Base-by-base conservation (phyloP, 2,329 filamentous ascomycete genomes). In the Trichoderma hamatum region DNA sequence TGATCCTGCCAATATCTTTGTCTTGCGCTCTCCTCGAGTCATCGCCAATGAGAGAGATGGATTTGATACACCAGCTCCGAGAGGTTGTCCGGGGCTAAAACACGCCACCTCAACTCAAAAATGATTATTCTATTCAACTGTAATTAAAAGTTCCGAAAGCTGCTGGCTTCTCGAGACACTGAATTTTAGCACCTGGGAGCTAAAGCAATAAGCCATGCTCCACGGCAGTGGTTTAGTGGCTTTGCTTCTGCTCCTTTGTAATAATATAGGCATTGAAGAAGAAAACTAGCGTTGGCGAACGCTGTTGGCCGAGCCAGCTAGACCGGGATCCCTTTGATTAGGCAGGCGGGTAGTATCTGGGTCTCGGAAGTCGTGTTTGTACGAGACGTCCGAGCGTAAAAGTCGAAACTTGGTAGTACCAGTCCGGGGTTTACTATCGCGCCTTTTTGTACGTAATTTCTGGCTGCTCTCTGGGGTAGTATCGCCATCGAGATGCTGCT, bases 201-300 rank as follows among this genome's bases (percentile, higher is more conserved):
- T 52, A 63, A 63, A 63, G 60, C 30, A 16, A 43, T 43, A 63
- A 52, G 60, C 46, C 60, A 63, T 63, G 60, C 39, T 49, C 46
- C 30, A 52, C 60, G 26, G 52, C 19, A 49, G 52, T 49, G 24
- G 26, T 65, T 30, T 56, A 65, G 62, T 26, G 30, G 10, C 26
- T 46, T 16, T 56, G 51, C 51, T 16, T 10, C 10, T 26, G 21
- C 54, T 64, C 30, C 30, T 39, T 21, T 43, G 39, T 43, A 43
- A 26, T 32, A 55, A 30, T 39, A 26, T 28, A 26, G 21, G 21
- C 26, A 54, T 52, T 32, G 21, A 32, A 24, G 36, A 24, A 58
- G n/a, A 56, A 49, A 30, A 7, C 19, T 55, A 21, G 61, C 34
- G 24, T 43, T 65, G 4, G 51, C 34, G 21, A 39, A 32, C 43